Base-by-base conservation (phyloP, 1,284 basidiomycete genomes). In the Anthracocystis panici-leucophaei region DNA sequence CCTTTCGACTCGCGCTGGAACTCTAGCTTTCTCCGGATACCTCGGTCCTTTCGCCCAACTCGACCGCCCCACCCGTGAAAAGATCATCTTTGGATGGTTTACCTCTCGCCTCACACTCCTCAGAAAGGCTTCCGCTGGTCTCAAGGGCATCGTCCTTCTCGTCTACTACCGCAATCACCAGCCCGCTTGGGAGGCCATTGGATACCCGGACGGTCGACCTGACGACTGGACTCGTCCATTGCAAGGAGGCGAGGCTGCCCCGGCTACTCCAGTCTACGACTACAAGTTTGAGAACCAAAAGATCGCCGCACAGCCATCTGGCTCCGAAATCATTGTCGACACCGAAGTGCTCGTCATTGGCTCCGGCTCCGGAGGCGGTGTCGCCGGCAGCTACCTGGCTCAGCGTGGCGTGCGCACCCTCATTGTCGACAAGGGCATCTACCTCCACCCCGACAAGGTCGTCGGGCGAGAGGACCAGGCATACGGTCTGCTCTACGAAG, bases 401-500 rank as follows among this genome's bases (percentile, higher is more conserved):
- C 78, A 83, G 66, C 81, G 84, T 41, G 85, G 85, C 2, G 77
- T 86, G 55, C 75, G 81, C 42, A 85, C 86, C 29, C 77, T 87
- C 38, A 84, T 88, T 23, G 83, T 87, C 52, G 87, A 88, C 78
- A 88, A 87, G 79, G 87, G 87, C 27, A 69, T 69, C 48, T 87
- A 86, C 70, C 70, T 84, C 29, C 80, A 82, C 51, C 85, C 82
- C 11, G 75, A 84, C 21, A 82, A 86, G 41, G 82, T 85, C 52
- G 70, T 77, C 5, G 81, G 80, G 51, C 77, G 73, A 25, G 86
- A 86, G 78, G 76, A 74, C 23, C 83, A 85, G 40, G 85, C 84
- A 4, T 85, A 86, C 57, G 57, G 76, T 25, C 51, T 82, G 14
- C 77, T 88, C 56, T 87, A 86, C 76, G 86, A 88, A 64, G 71